Percentiles rank a stretch among this genome's conserved stretches.
phyloP scores from a whole-genome alignment of 352 stramenopile species.

The Pythium oligandrum region DNA sequence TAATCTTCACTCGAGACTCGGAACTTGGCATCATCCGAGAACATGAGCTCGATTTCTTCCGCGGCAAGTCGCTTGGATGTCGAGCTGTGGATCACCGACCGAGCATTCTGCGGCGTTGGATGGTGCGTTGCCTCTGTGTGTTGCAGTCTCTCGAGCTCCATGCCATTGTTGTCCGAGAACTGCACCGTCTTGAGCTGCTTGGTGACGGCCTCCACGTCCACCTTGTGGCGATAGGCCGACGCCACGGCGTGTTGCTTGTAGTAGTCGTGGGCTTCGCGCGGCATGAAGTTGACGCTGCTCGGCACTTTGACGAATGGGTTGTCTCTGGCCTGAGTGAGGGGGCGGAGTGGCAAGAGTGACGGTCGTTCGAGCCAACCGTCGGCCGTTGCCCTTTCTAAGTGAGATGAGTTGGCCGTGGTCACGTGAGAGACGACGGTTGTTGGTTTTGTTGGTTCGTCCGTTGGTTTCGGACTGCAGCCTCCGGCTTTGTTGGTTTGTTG shows the following conservation, averaged over 20 bases:
- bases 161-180: slow-evolving; percentile 30
- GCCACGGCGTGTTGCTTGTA: slow-evolving; percentile 2
- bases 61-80: slow-evolving; percentile 14
- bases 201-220: slow-evolving; percentile 6
- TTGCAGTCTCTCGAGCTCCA: slow-evolving; percentile 16
- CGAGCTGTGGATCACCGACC: slow-evolving; percentile 21
- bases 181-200: slow-evolving; percentile 32
- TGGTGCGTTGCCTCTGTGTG: slow-evolving; percentile 15
- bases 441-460: too few species aligned
- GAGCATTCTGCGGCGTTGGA: slow-evolving; percentile 14
- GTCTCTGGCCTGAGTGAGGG: too few species aligned
- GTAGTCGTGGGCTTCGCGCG: too few species aligned
- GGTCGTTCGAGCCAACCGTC: too few species aligned
- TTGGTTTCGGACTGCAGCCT: too few species aligned
- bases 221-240: slow-evolving; percentile 11
- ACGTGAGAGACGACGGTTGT: too few species aligned
- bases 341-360: too few species aligned
- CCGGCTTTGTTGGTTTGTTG: too few species aligned
- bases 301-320: too few species aligned
- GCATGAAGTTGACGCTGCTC: too few species aligned
- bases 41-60: slow-evolving; percentile 21
- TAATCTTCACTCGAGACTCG: slow-evolving; percentile 13
- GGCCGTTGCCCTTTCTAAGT: too few species aligned
- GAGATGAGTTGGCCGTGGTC: too few species aligned
- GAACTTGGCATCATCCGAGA: slow-evolving; percentile 20